Conservation (phyloP, 805 yeast genomes). For the Candida alai region DNA sequence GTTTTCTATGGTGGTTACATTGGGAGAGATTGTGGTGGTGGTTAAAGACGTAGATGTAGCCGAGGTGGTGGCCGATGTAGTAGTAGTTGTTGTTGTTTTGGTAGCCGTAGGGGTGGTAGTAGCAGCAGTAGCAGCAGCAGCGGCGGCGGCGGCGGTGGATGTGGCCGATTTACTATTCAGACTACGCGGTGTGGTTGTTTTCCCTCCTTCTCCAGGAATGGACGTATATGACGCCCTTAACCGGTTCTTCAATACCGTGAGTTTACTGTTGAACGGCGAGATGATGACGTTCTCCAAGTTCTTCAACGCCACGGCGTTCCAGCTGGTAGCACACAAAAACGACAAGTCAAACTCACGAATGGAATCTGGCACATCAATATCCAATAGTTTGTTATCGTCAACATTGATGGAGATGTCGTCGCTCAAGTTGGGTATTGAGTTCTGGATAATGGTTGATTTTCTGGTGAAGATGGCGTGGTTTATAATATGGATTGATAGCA, state of each 20-base stretch:
- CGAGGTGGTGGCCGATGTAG: constrained; percentile 19
- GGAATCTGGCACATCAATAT: constrained; percentile 5
- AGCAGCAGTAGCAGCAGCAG: constrained; percentile 42
- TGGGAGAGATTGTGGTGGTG: constrained; percentile 16
- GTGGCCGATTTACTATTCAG: constrained; percentile 19
- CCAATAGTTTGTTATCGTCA: constrained; percentile 11
- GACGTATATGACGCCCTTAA: constrained; percentile 6
- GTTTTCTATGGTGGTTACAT: constrained; percentile 15
- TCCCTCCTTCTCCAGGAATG: too few relatives aligned
- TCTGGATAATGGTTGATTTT: constrained; percentile 6
- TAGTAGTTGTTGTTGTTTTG: constrained; percentile 22
- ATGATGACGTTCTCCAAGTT: constrained; percentile 27
- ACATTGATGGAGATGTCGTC: constrained; percentile 7
- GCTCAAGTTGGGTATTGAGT: constrained; percentile 8
- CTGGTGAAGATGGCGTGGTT: constrained; percentile 8
- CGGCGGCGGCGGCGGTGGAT: constrained; percentile 15
- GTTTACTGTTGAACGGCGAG: constrained; percentile 19
- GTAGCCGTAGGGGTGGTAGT: neutral
- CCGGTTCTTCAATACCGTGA: constrained; percentile 11
- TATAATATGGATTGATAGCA: constrained; percentile 26
- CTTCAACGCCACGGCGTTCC: constrained; percentile 16
- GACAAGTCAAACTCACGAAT: neutral
- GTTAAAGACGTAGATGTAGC: constrained; percentile 40
- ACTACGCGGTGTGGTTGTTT: too few relatives aligned
- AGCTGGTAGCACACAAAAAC: neutral